Base-by-base conservation (phyloP, 1,284 basidiomycete species). In the Mycena sp. region DNA sequence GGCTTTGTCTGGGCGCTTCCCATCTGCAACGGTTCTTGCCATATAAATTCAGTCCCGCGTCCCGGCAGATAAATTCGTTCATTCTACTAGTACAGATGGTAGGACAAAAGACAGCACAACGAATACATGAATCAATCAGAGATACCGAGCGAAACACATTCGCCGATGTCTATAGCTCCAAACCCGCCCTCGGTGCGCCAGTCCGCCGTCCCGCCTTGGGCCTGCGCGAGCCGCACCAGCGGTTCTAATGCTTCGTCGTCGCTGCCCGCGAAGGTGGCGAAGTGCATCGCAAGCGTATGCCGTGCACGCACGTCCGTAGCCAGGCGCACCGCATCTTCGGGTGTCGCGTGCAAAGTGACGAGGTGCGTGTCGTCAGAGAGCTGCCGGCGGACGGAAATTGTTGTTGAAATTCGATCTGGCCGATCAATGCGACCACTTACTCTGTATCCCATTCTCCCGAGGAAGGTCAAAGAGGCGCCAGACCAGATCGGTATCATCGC, bases 401-500 rank as follows among this genome's bases (percentile, higher is more conserved):
- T 35, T 35, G 32, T 35, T 35, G 9, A 9, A 35, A 19, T n/a
- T n/a, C n/a, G n/a, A n/a, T n/a, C n/a, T n/a, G n/a, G n/a, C n/a
- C n/a, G n/a, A n/a, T n/a, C n/a, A n/a, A n/a, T n/a, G n/a, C n/a
- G n/a, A n/a, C n/a, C n/a, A 29, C 68, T 35, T 26, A 71, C 69
- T 19, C 52, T 40, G 45, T 65, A 68, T 23, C 69, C 69, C 53
- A 68, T 46, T 23, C 64, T 67, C 3, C 68, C 68, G 38, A 71
- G 58, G 19, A 71, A 48, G 28, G 61, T 67, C 28, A 69, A 56
- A 14, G 69, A 56, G 14, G 69, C 69, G 25, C 69, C 69, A 21
- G 49, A 86, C 84, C 88, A 89, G 43, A 91, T 90, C 0, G 89
- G 88, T 59, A 90, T 83, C 73, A 91, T 74, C 5, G 88, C 85